phyloP scores from a whole-genome alignment of 106 monocot species.

The Dendrobium officinale region DNA sequence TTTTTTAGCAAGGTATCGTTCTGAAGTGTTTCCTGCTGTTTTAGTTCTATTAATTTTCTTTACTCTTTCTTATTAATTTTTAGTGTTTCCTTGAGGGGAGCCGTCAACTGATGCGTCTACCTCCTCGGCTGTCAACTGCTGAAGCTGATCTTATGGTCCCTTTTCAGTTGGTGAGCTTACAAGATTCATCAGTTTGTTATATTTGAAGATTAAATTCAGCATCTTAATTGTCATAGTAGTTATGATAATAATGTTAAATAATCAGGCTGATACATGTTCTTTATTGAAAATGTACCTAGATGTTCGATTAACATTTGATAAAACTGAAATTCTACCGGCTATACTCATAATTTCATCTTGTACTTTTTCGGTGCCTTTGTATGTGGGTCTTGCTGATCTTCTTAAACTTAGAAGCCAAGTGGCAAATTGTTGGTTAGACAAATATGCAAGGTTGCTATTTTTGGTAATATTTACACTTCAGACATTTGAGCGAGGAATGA shows the following conservation, averaged over 20 bases:
- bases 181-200: neutral
- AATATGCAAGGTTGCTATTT: neutral
- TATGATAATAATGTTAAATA: neutral
- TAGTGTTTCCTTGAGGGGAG: constrained; percentile 99
- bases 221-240: neutral
- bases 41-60: neutral
- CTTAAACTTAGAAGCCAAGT: neutral
- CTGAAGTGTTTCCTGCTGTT: neutral
- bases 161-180: constrained; percentile 82
- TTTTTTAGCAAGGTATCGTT: neutral
- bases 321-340: neutral
- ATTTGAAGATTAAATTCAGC: neutral
- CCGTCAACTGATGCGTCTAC: constrained; percentile 88
- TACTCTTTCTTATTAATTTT: constrained; percentile 5
- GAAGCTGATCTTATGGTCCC: constrained; percentile 98
- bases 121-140: constrained; percentile 92
- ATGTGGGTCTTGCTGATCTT: neutral
- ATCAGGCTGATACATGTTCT: neutral
- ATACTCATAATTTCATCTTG: neutral
- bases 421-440: neutral
- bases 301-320: neutral
- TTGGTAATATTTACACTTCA: neutral
- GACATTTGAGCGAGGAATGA: neutral
- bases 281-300: neutral
- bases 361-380: neutral